Evolutionary conservation across 2,329 filamentous ascomycete species (phyloP), one percentile per base, ranked within the genome.

Genomic region (Colletotrichum noveboracense): DNA sequence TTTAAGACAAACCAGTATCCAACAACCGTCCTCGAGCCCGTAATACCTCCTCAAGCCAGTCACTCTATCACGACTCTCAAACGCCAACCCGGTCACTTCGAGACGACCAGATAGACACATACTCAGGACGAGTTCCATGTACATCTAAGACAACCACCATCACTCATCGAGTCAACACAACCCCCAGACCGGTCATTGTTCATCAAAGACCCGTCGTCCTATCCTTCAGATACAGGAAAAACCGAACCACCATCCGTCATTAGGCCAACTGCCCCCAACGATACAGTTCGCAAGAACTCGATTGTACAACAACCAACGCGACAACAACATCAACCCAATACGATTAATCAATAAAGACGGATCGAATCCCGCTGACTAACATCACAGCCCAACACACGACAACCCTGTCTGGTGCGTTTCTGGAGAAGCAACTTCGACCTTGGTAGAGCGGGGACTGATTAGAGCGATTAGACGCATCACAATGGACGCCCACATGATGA

Each of bases 401-500:
- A 66, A 70, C 77, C 77, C 74, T 79, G 81, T 77, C 74, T 79
- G 80, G 83, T 83, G 78, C 83, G 83, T 85, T 79, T 43, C 67
- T 70, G 48, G 55, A 24, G 52, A 68, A 74, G 58, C 65, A 65
- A 32, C 28, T 16, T 26, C 21, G 21, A 36, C 21, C 34, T 66
- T 55, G 21, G 14, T n/a, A 66, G 69, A 74, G 13, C 24, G 16
- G 66, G 70, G 73, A 74, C 80, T 80, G 70, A 80, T 72, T 68
- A 74, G 34, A 66, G 77, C 75, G 61, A 74, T 30, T 79, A 80
- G 78, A 80, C 78, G 80, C 66, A 79, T 78, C 83, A 85, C 86
- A 87, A 95, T 95, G 94, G 93, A 95, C 82, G 85, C 91, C 81
- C 88, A 84, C 78, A 87, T 90, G 87, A 89, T 91, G 87, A 79